These are phyloP conservation scores for Fusarium verrucosum DNA, from an alignment of 2,329 filamentous ascomycete species.

Conservation along the genomic window DNA sequence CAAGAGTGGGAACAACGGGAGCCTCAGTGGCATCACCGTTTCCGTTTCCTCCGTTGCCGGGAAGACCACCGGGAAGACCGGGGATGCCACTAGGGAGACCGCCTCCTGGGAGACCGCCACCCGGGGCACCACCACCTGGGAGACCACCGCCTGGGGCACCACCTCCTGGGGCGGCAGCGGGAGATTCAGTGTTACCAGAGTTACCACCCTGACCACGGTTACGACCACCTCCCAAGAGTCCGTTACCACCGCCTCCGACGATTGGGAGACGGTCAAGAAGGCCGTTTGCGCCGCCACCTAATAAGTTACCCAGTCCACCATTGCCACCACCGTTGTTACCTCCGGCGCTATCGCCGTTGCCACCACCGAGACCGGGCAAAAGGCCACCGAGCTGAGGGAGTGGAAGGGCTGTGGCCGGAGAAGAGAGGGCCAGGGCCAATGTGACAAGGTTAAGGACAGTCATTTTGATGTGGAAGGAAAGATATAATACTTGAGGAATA, in stretches of 20 bases:
- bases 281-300: not conserved
- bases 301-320: not conserved
- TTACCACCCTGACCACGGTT: not conserved
- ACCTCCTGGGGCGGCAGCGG: constrained; percentile 6
- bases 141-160: constrained; percentile 1
- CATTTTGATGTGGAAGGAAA: constrained; percentile 34
- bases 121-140: not conserved
- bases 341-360: constrained; percentile 9
- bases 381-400: constrained; percentile 26
- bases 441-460: constrained; percentile 42
- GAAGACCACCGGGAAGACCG: not conserved
- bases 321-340: not conserved
- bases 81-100: not conserved
- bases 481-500: constrained; percentile 13
- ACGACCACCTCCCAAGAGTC: constrained; percentile 9
- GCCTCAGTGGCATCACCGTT: constrained; percentile 1
- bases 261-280: constrained; percentile 8
- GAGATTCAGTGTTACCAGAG: not conserved
- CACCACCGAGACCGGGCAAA: no score
- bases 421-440: constrained; percentile 42
- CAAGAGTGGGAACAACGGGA: constrained; percentile 19
- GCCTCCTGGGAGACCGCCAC: constrained; percentile 4
- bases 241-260: constrained; percentile 2
- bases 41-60: not conserved
- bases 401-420: constrained; percentile 34